A percentile compares a stretch with the other conserved stretches of the same genome.
These are phyloP conservation scores for Cercospora citrullina DNA, from an alignment of 2,329 filamentous ascomycete genomes.

Conservation along the genomic window DNA sequence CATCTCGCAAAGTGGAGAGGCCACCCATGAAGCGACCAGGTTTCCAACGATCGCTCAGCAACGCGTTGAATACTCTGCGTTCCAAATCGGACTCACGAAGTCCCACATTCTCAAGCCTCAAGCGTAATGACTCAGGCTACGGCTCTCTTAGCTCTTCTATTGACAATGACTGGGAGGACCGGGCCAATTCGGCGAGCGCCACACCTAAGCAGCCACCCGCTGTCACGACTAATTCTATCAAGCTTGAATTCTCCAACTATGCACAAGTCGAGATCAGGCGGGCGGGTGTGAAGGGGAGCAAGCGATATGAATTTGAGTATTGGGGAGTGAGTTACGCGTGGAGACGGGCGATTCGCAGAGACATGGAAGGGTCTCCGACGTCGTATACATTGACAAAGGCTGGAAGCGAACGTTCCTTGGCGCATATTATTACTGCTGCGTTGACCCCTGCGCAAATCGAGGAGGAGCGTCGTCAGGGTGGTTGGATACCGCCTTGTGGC, in stretches of 20 bases:
- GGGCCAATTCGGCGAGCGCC: conserved; percentile 48
- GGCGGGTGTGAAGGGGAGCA: conserved; percentile 63
- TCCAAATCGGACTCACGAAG: conserved; percentile 55
- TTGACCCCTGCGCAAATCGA: conserved; percentile 68
- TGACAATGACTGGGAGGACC: conserved; percentile 48
- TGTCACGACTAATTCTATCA: conserved; percentile 63
- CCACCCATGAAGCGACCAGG: conserved; percentile 51
- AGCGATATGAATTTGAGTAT: conserved; percentile 89
- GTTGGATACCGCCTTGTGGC: conserved; percentile 86
- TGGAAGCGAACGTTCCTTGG: conserved; percentile 65
- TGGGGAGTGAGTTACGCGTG: conserved; percentile 86
- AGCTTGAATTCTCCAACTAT: conserved; percentile 96
- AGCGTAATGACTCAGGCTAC: conserved; percentile 61
- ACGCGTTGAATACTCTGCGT: conserved; percentile 57
- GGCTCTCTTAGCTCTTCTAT: conserved; percentile 40
- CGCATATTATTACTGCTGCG: conserved; percentile 81
- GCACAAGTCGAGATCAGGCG: conserved; percentile 82
- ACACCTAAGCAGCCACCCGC: conserved; percentile 15
- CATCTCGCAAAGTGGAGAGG: conserved; percentile 68
- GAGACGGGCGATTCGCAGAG: conserved; percentile 71
- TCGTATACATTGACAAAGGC: conserved; percentile 79
- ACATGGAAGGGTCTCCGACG: conserved; percentile 62
- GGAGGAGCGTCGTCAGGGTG: conserved; percentile 74
- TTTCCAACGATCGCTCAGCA: conserved; percentile 61
- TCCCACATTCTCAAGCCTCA: conserved; percentile 46